Conservation (phyloP, 495 filamentous ascomycete species). For the Aspergillus ellipticus region DNA sequence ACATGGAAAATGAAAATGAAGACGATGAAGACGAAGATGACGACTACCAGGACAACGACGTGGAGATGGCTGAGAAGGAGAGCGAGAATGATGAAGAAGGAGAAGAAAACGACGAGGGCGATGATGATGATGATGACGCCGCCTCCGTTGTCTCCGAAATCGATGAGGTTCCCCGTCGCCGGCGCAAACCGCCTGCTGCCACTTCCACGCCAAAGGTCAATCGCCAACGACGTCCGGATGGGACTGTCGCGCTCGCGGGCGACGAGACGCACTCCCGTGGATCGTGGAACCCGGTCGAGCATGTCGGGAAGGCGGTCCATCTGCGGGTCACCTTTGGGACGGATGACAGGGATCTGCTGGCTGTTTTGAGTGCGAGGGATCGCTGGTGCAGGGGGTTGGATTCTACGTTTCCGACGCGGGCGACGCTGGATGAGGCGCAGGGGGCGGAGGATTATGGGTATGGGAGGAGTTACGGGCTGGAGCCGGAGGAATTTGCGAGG, state of each 20-base stretch:
- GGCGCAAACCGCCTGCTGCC: background rate
- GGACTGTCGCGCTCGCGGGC: slow-evolving; percentile 12
- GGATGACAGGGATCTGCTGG: slow-evolving; percentile 44
- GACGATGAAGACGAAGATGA: slow-evolving; percentile 20
- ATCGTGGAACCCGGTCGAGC: slow-evolving; percentile 32
- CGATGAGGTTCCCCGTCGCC: background rate
- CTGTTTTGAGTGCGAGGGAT: slow-evolving; percentile 43
- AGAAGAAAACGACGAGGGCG: slow-evolving; percentile 12
- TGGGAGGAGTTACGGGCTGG: slow-evolving; percentile 36
- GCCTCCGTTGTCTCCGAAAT: slow-evolving; percentile 14
- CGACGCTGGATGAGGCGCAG: slow-evolving; percentile 24
- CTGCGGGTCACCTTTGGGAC: slow-evolving; percentile 38
- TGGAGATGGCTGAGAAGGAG: slow-evolving; percentile 13
- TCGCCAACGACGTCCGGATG: slow-evolving; percentile 21
- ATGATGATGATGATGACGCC: slow-evolving; percentile 8
- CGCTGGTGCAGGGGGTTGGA: slow-evolving; percentile 45
- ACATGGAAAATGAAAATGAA: slow-evolving; percentile 14
- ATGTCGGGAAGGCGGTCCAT: slow-evolving; percentile 38
- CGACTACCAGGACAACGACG: slow-evolving; percentile 10
- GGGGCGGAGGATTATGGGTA: slow-evolving; percentile 34
- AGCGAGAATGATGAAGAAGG: slow-evolving; percentile 15
- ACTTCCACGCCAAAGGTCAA: slow-evolving; percentile 1
- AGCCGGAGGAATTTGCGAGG: slow-evolving; percentile 33
- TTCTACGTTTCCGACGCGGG: slow-evolving; percentile 47
- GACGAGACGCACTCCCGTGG: slow-evolving; percentile 37